Percentiles rank a stretch among this genome's conserved stretches.
phyloP scores from a whole-genome alignment of 2,329 filamentous ascomycete genomes.

The Penicillium glabrum region DNA sequence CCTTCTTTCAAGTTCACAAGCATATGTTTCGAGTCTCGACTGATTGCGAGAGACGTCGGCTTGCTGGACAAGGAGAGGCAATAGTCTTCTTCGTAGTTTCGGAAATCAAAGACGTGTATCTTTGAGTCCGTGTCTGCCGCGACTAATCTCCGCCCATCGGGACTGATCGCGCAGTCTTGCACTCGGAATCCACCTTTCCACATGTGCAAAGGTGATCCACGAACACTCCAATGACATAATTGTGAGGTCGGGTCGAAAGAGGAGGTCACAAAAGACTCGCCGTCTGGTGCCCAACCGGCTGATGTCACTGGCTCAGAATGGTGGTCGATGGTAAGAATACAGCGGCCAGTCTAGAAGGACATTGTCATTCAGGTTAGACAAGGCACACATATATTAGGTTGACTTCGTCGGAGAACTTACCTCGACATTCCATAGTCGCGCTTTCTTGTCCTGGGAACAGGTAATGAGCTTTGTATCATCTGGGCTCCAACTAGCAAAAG shows the following conservation, averaged over 20 bases:
- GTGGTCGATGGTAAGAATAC: slow-evolving; percentile 64
- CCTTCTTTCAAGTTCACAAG: slow-evolving; percentile 80
- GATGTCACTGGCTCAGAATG: slow-evolving; percentile 84
- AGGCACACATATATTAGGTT: neutral
- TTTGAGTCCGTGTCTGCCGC: slow-evolving; percentile 69
- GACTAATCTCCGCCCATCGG: slow-evolving; percentile 76
- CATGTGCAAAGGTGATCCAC: slow-evolving; percentile 61
- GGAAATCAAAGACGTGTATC: slow-evolving; percentile 79
- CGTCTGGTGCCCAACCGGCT: slow-evolving; percentile 84
- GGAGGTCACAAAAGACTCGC: slow-evolving; percentile 74
- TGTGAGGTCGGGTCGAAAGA: slow-evolving; percentile 68
- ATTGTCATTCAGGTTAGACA: neutral
- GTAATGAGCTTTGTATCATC: slow-evolving; percentile 84
- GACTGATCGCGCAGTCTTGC: slow-evolving; percentile 80
- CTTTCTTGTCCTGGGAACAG: slow-evolving; percentile 72
- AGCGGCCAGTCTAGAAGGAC: slow-evolving; percentile 57
- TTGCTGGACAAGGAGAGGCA: slow-evolving; percentile 68
- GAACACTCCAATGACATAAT: slow-evolving; percentile 69
- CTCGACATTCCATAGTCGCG: slow-evolving; percentile 71
- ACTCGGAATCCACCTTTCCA: slow-evolving; percentile 74
- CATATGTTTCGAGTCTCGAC: slow-evolving; percentile 74
- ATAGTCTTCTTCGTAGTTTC: slow-evolving; percentile 72
- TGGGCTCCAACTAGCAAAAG: slow-evolving; percentile 86
- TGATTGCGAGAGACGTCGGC: slow-evolving; percentile 78
- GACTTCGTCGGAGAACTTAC: slow-evolving; percentile 45